Evolutionary conservation across 2,329 filamentous ascomycete species (phyloP), one percentile per base, ranked within the genome.

Genomic region (Scytalidium lignicola): DNA sequence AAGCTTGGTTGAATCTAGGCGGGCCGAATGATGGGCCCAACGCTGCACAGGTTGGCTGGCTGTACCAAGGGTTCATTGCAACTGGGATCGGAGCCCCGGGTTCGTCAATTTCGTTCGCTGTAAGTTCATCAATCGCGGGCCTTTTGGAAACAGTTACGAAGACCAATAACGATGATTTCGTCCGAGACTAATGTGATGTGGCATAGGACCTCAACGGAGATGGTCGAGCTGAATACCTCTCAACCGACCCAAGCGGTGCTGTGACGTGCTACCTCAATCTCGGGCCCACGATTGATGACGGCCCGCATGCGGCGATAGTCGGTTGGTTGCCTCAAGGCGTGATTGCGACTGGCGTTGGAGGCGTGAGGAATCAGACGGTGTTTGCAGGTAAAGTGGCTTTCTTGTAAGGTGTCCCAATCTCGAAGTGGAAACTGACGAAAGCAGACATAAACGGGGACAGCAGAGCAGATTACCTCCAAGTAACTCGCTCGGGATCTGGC

Each of bases 171-270:
- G n/a, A n/a, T n/a, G n/a, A n/a, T n/a, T n/a, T n/a, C n/a, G n/a
- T n/a, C n/a, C n/a, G n/a, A n/a, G n/a, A n/a, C n/a, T n/a, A n/a
- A n/a, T n/a, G n/a, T n/a, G n/a, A n/a, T n/a, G n/a, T n/a, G n/a
- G n/a, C n/a, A n/a, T n/a, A n/a, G n/a, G 51, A 53, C 41, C 43
- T 53, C 19, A 41, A 50, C 21, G 51, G 51, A 1, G 45, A 53
- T 39, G 47, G 48, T 9, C 12, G 44, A n/a, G 47, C 44, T 7
- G 50, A 52, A 7, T 52, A 52, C 44, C 40, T 52, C 13, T 41
- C 15, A 10, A 43, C 50, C 15, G 17, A 45, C 26, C 8, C n/a
- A 5, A 40, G 45, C 29, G 48, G 51, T 13, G 29, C 20, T 42
- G 22, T 48, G 8, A 19, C 28, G 10, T 37, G 19, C 15, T 52